Evolutionary conservation across 2,329 filamentous ascomycete genomes (phyloP).

Genomic region (Cladosporium sp.): DNA sequence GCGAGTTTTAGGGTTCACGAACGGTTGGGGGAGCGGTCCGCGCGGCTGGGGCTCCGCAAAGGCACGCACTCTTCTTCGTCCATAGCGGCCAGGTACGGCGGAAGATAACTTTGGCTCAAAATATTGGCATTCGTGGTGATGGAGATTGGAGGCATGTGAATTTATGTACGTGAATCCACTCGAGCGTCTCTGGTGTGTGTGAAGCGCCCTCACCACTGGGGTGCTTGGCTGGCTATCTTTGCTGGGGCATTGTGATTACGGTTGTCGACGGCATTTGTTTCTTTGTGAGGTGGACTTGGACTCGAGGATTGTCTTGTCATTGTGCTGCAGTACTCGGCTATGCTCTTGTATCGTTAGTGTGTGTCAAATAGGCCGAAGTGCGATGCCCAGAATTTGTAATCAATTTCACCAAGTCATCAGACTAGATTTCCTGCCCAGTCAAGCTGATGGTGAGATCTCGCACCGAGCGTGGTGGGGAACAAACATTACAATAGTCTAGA

Average conservation of each 20-base stretch:
- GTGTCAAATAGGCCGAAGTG: not conserved
- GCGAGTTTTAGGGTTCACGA: not conserved
- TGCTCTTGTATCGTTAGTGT: not conserved
- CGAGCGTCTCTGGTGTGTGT: not conserved
- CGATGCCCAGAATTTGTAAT: not conserved
- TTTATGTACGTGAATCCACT: not conserved
- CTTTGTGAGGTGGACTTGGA: not conserved
- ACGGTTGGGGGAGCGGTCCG: not conserved
- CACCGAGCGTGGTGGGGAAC: not conserved
- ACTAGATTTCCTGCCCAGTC: not conserved
- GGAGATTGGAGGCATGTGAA: not conserved
- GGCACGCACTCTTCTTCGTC: not conserved
- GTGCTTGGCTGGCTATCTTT: not conserved
- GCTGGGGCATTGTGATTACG: not conserved
- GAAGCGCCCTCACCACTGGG: not conserved
- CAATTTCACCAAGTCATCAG: not conserved
- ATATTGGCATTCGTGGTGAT: not conserved
- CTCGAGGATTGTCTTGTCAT: not conserved
- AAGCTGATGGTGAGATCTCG: not conserved
- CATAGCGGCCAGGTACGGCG: not conserved
- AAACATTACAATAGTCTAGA: not conserved
- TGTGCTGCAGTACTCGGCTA: not conserved
- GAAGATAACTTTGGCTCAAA: not conserved
- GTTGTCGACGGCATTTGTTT: not conserved
- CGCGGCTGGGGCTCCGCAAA: constrained; percentile 1